Conservation (phyloP, 331 rosid species). For the Spiraea crenata region DNA sequence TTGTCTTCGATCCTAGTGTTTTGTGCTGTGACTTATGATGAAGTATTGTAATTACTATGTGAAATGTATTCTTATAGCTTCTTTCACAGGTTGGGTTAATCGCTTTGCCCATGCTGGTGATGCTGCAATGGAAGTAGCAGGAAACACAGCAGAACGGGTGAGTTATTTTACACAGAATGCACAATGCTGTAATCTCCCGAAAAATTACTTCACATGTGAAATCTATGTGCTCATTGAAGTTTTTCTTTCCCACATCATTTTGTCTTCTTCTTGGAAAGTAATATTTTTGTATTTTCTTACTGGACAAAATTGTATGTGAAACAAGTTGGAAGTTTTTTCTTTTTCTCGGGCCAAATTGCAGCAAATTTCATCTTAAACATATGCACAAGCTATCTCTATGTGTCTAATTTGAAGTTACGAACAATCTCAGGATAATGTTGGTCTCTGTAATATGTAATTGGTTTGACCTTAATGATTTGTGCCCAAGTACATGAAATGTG, state of each 20-base stretch:
- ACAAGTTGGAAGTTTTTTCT: background rate
- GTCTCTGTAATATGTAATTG: background rate
- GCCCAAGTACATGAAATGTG: background rate
- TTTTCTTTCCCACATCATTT: background rate
- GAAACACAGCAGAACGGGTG: constrained; percentile 80
- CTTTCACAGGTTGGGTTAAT: constrained; percentile 90
- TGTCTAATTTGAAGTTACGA: background rate
- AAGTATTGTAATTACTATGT: constrained; percentile 6
- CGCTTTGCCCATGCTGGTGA: constrained; percentile 99
- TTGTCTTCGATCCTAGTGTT: background rate
- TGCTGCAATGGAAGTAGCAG: constrained; percentile 97
- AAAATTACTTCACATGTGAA: background rate
- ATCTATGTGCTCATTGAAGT: constrained; percentile 6
- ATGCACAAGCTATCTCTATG: background rate
- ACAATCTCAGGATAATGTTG: background rate
- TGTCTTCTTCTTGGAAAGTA: background rate
- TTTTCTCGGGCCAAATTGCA: background rate
- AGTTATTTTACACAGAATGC: constrained; percentile 31
- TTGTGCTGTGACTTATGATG: background rate
- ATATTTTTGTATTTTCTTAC: background rate
- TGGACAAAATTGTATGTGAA: background rate
- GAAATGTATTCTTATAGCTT: constrained; percentile 25
- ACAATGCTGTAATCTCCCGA: background rate
- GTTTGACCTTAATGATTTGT: background rate
- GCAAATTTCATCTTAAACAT: background rate